A percentile compares a stretch with the other conserved stretches of the same genome.
Conservation (phyloP, 768 basidiomycete species). For the Omphalotus guepiniiformis region DNA sequence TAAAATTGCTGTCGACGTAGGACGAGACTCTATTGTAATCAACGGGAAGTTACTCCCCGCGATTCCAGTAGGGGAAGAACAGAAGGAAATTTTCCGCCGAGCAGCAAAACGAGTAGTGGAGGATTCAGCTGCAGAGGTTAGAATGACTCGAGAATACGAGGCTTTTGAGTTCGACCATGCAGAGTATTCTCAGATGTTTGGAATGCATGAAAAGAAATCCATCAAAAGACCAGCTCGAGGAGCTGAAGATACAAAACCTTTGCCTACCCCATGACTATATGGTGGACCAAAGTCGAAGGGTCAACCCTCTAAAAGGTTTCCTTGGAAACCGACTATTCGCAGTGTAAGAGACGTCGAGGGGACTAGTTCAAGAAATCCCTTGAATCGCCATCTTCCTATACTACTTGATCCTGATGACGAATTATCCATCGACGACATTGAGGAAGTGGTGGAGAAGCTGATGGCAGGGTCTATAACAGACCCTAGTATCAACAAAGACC, state of each 20-base stretch:
- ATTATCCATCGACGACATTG: conserved; percentile 6
- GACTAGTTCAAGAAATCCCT: neutral
- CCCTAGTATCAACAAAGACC: neutral
- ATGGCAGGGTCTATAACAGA: neutral
- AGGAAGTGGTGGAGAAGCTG: neutral
- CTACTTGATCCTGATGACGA: conserved; percentile 4
- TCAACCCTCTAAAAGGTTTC: neutral
- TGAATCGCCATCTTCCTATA: conserved; percentile 5
- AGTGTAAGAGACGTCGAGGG: neutral
- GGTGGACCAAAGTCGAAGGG: neutral
- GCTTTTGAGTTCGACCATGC: neutral
- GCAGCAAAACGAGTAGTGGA: neutral
- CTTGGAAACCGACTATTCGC: neutral
- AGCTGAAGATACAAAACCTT: neutral
- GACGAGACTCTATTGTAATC: conserved; percentile 5
- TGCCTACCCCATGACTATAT: neutral
- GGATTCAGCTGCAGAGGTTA: too few species aligned
- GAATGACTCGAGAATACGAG: neutral
- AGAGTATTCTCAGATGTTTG: neutral
- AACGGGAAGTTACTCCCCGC: conserved; percentile 5
- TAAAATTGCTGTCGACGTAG: conserved; percentile 13
- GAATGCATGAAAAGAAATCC: neutral
- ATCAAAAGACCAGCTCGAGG: neutral
- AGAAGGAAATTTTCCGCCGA: neutral
- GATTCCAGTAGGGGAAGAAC: neutral